A percentile compares a stretch with the other conserved stretches of the same genome.
Conservation (phyloP, 2,329 filamentous ascomycete species). For the Pyrenochaeta sp. region DNA sequence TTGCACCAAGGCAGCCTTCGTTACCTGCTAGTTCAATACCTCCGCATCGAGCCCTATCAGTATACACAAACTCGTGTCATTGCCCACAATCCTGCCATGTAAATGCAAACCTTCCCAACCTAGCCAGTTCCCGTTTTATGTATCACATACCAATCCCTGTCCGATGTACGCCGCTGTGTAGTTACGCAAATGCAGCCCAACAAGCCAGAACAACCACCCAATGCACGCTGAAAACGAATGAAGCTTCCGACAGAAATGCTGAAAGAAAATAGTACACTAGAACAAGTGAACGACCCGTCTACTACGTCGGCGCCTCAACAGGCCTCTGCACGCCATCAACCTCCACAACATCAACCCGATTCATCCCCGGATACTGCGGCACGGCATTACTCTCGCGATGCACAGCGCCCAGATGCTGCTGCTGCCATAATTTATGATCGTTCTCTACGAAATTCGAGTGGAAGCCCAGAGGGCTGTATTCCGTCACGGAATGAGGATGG, state of each 20-base stretch:
- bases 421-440: conserved; percentile 14
- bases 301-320: conserved; percentile 14
- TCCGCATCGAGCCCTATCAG: background rate
- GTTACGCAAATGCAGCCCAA: background rate
- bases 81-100: background rate
- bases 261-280: background rate
- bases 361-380: conserved; percentile 15
- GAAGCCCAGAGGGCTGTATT: conserved; percentile 20
- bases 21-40: background rate
- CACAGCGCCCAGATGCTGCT: conserved; percentile 2
- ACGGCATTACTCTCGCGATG: background rate
- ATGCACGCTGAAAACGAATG: conserved; percentile 1
- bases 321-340: conserved; percentile 17
- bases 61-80: background rate
- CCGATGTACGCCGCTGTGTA: no score
- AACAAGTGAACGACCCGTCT: background rate
- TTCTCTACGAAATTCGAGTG: conserved; percentile 7
- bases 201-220: background rate
- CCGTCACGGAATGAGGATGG: conserved; percentile 9
- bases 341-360: conserved; percentile 14
- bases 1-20: background rate
- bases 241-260: background rate
- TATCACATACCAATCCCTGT: no score
- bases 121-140: background rate
- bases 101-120: background rate